Base-by-base conservation (phyloP, 2,329 filamentous ascomycete species). In the Sclerotiophoma versabilis region DNA sequence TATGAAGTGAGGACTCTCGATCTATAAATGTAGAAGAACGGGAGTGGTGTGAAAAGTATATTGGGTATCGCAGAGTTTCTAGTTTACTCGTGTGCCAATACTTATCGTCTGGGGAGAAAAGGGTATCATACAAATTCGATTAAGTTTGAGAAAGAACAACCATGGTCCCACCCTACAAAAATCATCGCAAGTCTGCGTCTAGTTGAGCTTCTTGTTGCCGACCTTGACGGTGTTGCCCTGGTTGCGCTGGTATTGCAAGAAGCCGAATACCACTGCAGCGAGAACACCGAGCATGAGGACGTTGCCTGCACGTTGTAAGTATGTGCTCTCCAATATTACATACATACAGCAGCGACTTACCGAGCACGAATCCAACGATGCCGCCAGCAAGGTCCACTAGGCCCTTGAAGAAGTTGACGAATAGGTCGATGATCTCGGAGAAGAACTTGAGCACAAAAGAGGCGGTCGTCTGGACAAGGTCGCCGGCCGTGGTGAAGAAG, bases 181-280 rank as follows among this genome's bases (percentile, higher is more conserved):
- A n/a, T n/a, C n/a, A n/a, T n/a, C n/a, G n/a, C n/a, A n/a, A 14
- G 30, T 15, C 2, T 9, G 15, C 26, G 20, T 3, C 54, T 68
- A 75, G 54, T 74, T 75, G 37, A 74, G 44, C 61, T 75, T 75
- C 65, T 74, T 75, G 57, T 73, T 66, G 29, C 71, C 72, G 25
- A 74, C 66, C 39, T 66, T 60, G 33, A 75, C 71, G 17, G 68
- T 63, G 19, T 64, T 67, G 22, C 72, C 72, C 60, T 74, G 72
- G 47, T 59, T 70, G 46, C 69, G 67, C 62, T 74, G 71, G 55
- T 73, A 74, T 57, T 71, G 66, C 38, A 75, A 54, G 61, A 72
- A 75, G n/a, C 64, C 72, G 44, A 75, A 67, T 37, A 69, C 60
- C 1, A 64, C 69, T 7, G 58, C 64, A 19, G 65, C 70, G 7